Conservation (phyloP, 1,284 basidiomycete genomes). For the Apiotrichum domesticum region DNA sequence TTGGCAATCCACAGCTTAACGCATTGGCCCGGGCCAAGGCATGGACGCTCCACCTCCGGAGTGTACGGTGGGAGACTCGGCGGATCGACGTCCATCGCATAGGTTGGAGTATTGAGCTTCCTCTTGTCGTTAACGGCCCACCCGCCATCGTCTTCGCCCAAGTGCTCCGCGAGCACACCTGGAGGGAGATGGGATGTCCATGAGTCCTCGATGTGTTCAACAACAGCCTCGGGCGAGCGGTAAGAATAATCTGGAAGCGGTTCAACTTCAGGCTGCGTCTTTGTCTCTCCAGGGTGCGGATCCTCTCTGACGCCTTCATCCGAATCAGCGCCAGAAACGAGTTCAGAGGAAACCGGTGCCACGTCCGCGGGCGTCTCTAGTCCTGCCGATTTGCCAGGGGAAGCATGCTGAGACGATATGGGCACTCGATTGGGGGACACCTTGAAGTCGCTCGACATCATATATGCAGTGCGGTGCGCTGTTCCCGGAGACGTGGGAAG, state of each 20-base stretch:
- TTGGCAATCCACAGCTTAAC: conserved; percentile 24
- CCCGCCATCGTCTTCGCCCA: conserved; percentile 19
- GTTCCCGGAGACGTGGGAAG: not conserved
- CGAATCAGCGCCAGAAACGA: not conserved
- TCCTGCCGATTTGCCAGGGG: no score
- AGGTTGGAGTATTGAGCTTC: no score
- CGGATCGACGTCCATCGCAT: conserved; percentile 21
- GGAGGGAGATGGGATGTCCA: conserved; percentile 27
- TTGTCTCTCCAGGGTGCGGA: not conserved
- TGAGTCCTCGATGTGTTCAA: conserved; percentile 33
- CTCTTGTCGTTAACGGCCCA: not conserved
- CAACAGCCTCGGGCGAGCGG: conserved; percentile 38
- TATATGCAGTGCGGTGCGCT: not conserved
- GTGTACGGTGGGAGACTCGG: not conserved
- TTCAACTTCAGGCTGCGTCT: not conserved
- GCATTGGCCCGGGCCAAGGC: conserved; percentile 32
- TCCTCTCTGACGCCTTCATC: not conserved
- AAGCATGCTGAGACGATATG: not conserved
- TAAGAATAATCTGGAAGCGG: conserved; percentile 16
- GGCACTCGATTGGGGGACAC: not conserved
- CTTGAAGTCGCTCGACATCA: not conserved
- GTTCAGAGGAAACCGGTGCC: not conserved
- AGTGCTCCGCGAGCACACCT: conserved; percentile 33
- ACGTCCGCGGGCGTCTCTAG: no score
- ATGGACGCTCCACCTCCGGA: conserved; percentile 20